Evolutionary conservation across 2,329 filamentous ascomycete species (phyloP).

Genomic region (Alternaria triticina): DNA sequence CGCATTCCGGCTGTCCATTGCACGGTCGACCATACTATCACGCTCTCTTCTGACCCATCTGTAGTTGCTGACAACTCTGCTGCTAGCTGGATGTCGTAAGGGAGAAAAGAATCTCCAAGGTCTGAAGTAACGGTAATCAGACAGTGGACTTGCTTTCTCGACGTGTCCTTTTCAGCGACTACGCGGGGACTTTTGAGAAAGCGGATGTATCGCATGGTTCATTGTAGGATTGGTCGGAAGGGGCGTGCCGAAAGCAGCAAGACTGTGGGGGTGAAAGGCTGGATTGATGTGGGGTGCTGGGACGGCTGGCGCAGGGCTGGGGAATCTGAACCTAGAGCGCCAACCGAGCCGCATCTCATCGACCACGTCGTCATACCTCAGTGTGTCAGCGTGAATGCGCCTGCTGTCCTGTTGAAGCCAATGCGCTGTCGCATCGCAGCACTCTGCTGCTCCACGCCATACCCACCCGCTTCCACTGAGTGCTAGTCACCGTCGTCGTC

Average conservation of each 20-base stretch:
- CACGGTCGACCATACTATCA: conserved; percentile 52
- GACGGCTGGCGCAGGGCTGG: conserved; percentile 6
- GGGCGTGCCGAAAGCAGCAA: conserved; percentile 1
- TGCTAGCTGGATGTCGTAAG: conserved; percentile 54
- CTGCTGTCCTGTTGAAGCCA: conserved; percentile 12
- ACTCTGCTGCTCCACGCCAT: conserved; percentile 20
- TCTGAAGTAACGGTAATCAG: conserved; percentile 72
- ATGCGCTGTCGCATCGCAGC: conserved; percentile 36
- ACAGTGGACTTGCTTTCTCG: conserved; percentile 24
- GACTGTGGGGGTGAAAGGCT: conserved; percentile 11
- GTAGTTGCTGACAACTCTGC: conserved; percentile 46
- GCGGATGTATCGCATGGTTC: conserved; percentile 63
- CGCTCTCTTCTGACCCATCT: conserved; percentile 31
- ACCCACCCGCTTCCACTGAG: conserved; percentile 12
- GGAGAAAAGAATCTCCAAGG: conserved; percentile 68
- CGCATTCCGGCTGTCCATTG: conserved; percentile 55
- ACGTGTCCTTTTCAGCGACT: conserved; percentile 40
- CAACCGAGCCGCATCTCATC: conserved; percentile 14
- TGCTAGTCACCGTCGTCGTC: conserved; percentile 9
- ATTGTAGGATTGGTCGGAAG: not conserved
- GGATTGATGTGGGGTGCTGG: conserved; percentile 22
- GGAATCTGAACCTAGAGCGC: conserved; percentile 1
- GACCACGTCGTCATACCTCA: conserved; percentile 11
- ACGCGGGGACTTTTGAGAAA: conserved; percentile 69
- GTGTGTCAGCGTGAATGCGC: conserved; percentile 4